Evolutionary conservation across 805 yeast genomes (phyloP), one percentile per base, ranked within the genome.

Genomic region (Ogataea philodendri): DNA sequence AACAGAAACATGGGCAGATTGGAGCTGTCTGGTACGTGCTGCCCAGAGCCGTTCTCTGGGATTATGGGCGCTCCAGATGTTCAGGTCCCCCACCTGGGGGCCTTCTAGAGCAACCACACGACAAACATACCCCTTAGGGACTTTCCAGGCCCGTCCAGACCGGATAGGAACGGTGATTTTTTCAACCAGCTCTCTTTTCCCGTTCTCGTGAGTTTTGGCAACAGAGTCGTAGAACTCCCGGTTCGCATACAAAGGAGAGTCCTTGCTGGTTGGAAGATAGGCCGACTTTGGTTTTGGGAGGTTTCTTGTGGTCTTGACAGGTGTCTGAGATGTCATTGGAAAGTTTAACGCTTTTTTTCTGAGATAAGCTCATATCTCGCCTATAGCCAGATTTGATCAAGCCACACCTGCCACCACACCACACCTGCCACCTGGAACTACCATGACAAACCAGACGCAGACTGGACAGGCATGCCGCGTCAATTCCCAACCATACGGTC

Each of bases 21-120:
- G 83, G 41, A 79, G 60, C 49, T 78, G 85, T 54, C 84, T 66
- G 0, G 83, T 78, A 52, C 85, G 64, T 4, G 83, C 70, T 10
- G 84, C 85, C 84, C 85, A 79, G 49, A 79, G 66, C 44, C 79
- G 60, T 50, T 79, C 84, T 49, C 81, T 62, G 16, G 79, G 82
- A 49, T 78, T 76, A 44, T 74, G 67, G 31, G 62, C 62, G 47
- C 71, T 73, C 84, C 84, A 79, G 33, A 76, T 70, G 57, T 79
- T 78, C 56, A 78, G 69, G 51, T 79, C 84, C 49, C 83, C 78
- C 13, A 79, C 85, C 54, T 79, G 85, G 2, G 86, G 81, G 4
- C 84, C 84, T 47, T 79, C 78, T 3, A 83, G 79, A 1, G 83
- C 74, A 3, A 76, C 71, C 37, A 79, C 63, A 24, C 84, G 63